These are phyloP conservation scores for Inga laurina DNA, from an alignment of 306 rosid species.

Conservation along the genomic window DNA sequence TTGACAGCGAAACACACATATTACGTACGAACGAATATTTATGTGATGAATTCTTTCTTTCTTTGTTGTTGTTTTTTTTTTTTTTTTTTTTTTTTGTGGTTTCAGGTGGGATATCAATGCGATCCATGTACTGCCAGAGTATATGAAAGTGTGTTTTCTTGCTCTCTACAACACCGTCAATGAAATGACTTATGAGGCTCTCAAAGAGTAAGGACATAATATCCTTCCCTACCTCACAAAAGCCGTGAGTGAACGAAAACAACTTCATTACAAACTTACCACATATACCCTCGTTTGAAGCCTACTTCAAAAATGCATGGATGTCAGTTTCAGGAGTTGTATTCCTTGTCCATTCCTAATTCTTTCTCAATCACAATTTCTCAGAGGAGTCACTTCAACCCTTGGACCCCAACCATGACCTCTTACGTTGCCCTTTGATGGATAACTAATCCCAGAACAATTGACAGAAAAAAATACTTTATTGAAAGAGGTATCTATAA, in stretches of 20 bases:
- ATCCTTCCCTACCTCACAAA: conserved; percentile 51
- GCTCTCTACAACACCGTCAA: conserved; percentile 68
- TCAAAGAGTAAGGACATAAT: conserved; percentile 39
- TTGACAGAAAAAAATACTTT: too few species aligned
- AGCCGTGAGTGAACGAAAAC: conserved; percentile 31
- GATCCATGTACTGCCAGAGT: conserved; percentile 41
- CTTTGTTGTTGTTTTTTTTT: neutral
- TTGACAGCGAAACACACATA: neutral
- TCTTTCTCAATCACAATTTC: conserved; percentile 32
- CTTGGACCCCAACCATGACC: conserved; percentile 36
- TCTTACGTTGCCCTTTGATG: conserved; percentile 34
- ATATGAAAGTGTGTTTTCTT: conserved; percentile 61
- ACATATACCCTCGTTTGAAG: conserved; percentile 40
- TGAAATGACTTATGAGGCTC: conserved; percentile 48
- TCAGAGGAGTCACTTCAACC: conserved; percentile 40
- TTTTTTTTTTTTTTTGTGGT: neutral
- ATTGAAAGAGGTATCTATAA: too few species aligned
- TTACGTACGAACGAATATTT: neutral
- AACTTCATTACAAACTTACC: neutral
- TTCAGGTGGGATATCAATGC: conserved; percentile 61
- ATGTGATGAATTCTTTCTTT: neutral
- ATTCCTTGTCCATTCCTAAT: conserved; percentile 41
- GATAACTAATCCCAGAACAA: too few species aligned
- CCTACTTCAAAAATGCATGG: conserved; percentile 54
- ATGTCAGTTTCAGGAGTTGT: conserved; percentile 45